These are phyloP conservation scores for Vaucheria bursata DNA, from an alignment of 352 stramenopile species.

Conservation along the genomic window DNA sequence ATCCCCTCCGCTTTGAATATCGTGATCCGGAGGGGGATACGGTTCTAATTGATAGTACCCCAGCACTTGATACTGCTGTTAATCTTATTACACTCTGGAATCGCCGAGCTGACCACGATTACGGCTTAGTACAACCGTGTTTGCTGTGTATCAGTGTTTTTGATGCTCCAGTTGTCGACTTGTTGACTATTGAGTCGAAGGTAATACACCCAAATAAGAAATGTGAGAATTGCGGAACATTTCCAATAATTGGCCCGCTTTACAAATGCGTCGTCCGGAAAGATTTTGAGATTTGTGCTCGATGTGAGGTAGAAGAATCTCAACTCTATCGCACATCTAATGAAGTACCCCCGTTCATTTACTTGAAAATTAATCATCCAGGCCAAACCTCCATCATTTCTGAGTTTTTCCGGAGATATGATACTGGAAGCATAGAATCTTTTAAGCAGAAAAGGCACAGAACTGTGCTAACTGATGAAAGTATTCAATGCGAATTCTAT, in stretches of 20 bases:
- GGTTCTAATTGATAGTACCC: neutral
- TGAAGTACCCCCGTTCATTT: constrained; percentile 51
- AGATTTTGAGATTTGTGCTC: constrained; percentile 67
- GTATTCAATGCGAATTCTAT: neutral
- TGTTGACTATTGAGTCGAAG: too few species aligned
- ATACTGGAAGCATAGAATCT: too few species aligned
- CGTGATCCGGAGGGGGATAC: neutral
- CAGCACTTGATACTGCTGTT: neutral
- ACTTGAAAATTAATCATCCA: constrained; percentile 67
- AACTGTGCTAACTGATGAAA: neutral
- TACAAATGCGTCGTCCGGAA: constrained; percentile 66
- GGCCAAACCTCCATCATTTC: constrained; percentile 52
- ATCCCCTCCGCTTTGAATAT: neutral
- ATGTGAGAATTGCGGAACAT: constrained; percentile 30
- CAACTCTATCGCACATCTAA: constrained; percentile 48
- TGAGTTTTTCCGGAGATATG: constrained; percentile 25
- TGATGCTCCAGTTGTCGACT: constrained; percentile 2
- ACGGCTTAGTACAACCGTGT: neutral
- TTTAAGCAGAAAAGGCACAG: too few species aligned
- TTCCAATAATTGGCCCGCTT: constrained; percentile 26
- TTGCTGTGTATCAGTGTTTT: neutral
- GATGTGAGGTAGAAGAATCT: constrained; percentile 51
- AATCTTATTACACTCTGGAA: neutral
- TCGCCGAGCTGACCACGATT: neutral
- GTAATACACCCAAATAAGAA: constrained; percentile 10